phyloP scores from a whole-genome alignment of 495 filamentous ascomycete species.

The Neurospora tetraspora region DNA sequence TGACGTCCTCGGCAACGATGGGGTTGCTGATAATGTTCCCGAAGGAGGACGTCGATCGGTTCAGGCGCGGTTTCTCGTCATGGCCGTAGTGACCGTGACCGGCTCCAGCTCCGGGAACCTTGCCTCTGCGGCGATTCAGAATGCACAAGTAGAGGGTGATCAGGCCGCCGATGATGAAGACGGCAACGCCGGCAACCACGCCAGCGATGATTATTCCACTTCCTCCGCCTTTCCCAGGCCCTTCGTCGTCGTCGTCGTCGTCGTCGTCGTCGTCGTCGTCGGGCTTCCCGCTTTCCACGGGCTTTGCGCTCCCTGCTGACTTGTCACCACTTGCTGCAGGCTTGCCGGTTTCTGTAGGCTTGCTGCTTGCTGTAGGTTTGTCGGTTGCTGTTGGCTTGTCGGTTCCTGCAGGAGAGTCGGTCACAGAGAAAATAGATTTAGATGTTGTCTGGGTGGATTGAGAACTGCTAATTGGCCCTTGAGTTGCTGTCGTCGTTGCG shows the following conservation, averaged over 20 bases:
- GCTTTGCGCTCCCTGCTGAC: not conserved
- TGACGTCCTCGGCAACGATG: slow-evolving; percentile 25
- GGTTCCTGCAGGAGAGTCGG: not conserved
- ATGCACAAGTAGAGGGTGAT: slow-evolving; percentile 19
- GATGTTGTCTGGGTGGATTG: not conserved
- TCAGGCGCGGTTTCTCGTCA: not conserved
- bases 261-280: not conserved
- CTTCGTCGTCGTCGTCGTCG: not conserved
- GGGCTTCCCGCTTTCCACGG: not conserved
- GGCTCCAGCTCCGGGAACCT: not conserved
- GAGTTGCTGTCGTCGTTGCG: slow-evolving; percentile 6
- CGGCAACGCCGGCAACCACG: slow-evolving; percentile 14
- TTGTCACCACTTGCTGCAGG: not conserved
- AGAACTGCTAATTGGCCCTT: not conserved
- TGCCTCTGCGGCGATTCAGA: slow-evolving; percentile 14
- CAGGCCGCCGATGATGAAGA: slow-evolving; percentile 20
- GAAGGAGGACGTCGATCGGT: slow-evolving; percentile 34
- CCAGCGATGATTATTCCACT: slow-evolving; percentile 13
- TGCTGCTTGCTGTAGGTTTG: not conserved
- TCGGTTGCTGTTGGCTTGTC: not conserved
- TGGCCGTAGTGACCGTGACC: slow-evolving; percentile 22
- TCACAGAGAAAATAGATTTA: not conserved
- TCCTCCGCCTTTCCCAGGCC: not conserved
- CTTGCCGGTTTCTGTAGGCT: not conserved
- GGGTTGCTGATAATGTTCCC: slow-evolving; percentile 37